Evolutionary conservation across 1,284 basidiomycete species (phyloP).

Genomic region (Taiwanofungus camphoratus): DNA sequence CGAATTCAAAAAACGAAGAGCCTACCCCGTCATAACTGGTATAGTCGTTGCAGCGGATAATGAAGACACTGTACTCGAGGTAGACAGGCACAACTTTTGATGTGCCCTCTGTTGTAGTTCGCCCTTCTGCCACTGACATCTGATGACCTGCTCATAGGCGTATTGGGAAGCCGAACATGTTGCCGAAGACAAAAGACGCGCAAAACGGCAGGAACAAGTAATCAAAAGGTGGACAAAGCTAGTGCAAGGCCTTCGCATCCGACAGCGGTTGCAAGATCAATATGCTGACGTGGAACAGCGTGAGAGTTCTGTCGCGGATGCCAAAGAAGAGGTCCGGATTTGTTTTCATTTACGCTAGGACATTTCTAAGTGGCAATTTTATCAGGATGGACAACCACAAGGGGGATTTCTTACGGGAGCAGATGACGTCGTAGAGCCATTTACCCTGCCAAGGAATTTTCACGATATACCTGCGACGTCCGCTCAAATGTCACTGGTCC

Average conservation of each 20-base stretch:
- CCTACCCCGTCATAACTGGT: slow-evolving; percentile 81
- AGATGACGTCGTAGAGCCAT: slow-evolving; percentile 69
- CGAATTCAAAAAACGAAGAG: slow-evolving; percentile 90
- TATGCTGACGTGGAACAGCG: slow-evolving; percentile 48
- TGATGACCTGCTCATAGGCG: slow-evolving; percentile 48
- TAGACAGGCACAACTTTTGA: slow-evolving; percentile 35
- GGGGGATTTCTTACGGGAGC: slow-evolving; percentile 66
- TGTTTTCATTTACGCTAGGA: too few relatives aligned
- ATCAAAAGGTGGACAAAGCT: slow-evolving; percentile 88
- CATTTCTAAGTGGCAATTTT: too few relatives aligned
- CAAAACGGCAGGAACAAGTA: slow-evolving; percentile 75
- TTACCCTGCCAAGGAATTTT: slow-evolving; percentile 57
- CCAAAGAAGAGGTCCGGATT: slow-evolving; percentile 25
- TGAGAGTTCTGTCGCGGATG: slow-evolving; percentile 14
- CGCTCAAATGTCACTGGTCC: slow-evolving; percentile 10
- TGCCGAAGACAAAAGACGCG: slow-evolving; percentile 71
- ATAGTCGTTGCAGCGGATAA: slow-evolving; percentile 85
- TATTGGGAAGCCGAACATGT: slow-evolving; percentile 80
- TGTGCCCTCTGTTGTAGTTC: background rate
- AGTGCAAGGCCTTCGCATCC: slow-evolving; percentile 83
- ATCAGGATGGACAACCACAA: slow-evolving; percentile 27
- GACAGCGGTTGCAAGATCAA: slow-evolving; percentile 76
- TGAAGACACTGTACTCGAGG: slow-evolving; percentile 74
- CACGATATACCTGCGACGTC: slow-evolving; percentile 28
- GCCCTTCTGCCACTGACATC: background rate